Evolutionary conservation across 179 eudicot species (phyloP), one percentile per base, ranked within the genome.

Genomic region (Nepenthes alata): DNA sequence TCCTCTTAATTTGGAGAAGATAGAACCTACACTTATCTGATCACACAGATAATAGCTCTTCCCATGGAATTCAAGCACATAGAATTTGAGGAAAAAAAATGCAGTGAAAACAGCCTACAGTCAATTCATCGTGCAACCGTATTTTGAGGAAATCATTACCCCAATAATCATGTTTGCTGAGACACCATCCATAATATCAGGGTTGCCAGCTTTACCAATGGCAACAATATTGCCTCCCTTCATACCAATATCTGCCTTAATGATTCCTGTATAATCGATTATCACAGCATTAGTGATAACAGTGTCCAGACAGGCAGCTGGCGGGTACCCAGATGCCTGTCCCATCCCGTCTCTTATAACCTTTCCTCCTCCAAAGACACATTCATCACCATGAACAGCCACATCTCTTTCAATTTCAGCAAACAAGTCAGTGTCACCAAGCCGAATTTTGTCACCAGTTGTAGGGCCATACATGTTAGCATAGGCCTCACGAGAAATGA

Each of bases 351-450:
- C 95, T 68, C 98, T 77, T 47, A 89, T 54, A 71, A 89, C 98
- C 76, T 91, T 91, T 65, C 98, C 98, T 50, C 98, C 98, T 60
- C 98, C 96, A 80, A 91, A 91, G 37, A 91, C 89, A 74, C 95
- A 84, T 72, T 91, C 98, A 65, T 91, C 98, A 47, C 98, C 98
- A 72, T 83, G 81, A 57, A 80, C 84, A 38, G 84, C 77, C 75
- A 74, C 64, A 75, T 91, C 96, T 61, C 77, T 80, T 82, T 89
- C 98, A 62, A 91, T 80, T 79, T 91, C 95, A 4, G 95, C 95
- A 67, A 91, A 77, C 72, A 91, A 79, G 41, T 86, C 85, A 1
- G 95, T 89, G 70, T 91, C 98, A 64, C 98, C 98, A 55, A 91
- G 95, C 59, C 98, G 83, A 69, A 91, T 70, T 77, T 79, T 89